Evolutionary conservation across 75 land plant species (phyloP), one percentile per base, ranked within the genome.

Genomic region (Picea sitchensis): DNA sequence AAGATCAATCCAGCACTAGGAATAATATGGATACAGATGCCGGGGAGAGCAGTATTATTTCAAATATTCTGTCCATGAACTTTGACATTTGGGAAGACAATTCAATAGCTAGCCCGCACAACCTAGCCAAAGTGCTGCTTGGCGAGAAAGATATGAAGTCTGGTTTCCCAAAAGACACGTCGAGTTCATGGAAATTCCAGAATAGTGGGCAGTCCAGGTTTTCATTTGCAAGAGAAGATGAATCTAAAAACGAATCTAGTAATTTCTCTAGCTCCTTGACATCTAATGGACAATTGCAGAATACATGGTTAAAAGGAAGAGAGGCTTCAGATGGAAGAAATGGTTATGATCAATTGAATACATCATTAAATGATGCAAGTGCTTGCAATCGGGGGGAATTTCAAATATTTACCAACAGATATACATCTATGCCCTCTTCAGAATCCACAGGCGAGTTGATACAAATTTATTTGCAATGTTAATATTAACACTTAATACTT

Each of bases 221-320:
- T 80, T 93, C 91, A 26, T 94, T 94, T 90, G 97, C 97, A n/a
- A 90, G 97, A 71, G 84, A 90, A 77, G 95, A 90, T 44, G 87
- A 85, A 23, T 78, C 79, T 61, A 69, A 13, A 7, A 77, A 44
- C 38, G 81, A 88, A 58, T 11, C 36, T 20, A 67, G 75, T 59
- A 59, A 61, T 34, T 5, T 75, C 1, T 41, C 73, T 18, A 71
- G 44, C 13, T 38, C 13, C 12, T 44, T 3, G n/a, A n/a, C 21
- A 32, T 38, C 73, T 71, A 71, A 44, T 44, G 73, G 54, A 38
- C 54, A 71, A 44, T 44, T 44, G 5, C 73, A 20, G 3, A 18
- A 44, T 41, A 71, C 51, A 71, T 41, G 21, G 73, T 44, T 54
- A 41, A 71, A 41, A 71, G 73, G 41, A 41, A 71, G 44, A 71